phyloP scores from a whole-genome alignment of 2,329 filamentous ascomycete genomes.

The Alternaria ventricosa region DNA sequence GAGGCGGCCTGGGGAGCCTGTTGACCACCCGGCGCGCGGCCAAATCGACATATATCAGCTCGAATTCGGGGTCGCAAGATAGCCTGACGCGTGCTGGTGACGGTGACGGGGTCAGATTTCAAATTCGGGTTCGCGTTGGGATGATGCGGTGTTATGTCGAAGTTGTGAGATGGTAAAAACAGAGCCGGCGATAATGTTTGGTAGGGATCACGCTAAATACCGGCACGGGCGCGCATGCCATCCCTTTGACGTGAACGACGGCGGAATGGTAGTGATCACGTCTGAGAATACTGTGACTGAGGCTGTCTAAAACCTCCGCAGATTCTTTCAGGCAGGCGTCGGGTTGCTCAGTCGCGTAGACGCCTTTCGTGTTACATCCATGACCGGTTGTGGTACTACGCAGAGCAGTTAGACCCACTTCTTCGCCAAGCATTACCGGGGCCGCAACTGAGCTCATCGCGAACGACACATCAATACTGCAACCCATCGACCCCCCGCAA shows the following conservation, averaged over 20 bases:
- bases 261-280: background rate
- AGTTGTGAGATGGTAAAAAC: slow-evolving; percentile 25
- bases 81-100: slow-evolving; percentile 19
- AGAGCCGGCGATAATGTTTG: slow-evolving; percentile 16
- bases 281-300: background rate
- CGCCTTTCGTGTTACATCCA: slow-evolving; percentile 9
- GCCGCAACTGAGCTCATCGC: slow-evolving; percentile 36
- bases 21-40: slow-evolving; percentile 43
- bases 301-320: background rate
- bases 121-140: slow-evolving; percentile 32
- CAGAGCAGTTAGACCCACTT: slow-evolving; percentile 13
- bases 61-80: slow-evolving; percentile 32
- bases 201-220: slow-evolving; percentile 19
- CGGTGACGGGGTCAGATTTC: slow-evolving; percentile 40
- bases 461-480: slow-evolving; percentile 33
- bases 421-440: slow-evolving; percentile 19
- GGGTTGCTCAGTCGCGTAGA: slow-evolving; percentile 10
- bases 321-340: background rate
- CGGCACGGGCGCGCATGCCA: slow-evolving; percentile 13
- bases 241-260: slow-evolving; percentile 4
- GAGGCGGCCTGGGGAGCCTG: slow-evolving; percentile 35
- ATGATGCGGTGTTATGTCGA: slow-evolving; percentile 42
- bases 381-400: slow-evolving; percentile 3
- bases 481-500: slow-evolving; percentile 22
- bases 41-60: slow-evolving; percentile 37